Conservation (phyloP, 805 yeast species). For the Blastobotrys parvus region DNA sequence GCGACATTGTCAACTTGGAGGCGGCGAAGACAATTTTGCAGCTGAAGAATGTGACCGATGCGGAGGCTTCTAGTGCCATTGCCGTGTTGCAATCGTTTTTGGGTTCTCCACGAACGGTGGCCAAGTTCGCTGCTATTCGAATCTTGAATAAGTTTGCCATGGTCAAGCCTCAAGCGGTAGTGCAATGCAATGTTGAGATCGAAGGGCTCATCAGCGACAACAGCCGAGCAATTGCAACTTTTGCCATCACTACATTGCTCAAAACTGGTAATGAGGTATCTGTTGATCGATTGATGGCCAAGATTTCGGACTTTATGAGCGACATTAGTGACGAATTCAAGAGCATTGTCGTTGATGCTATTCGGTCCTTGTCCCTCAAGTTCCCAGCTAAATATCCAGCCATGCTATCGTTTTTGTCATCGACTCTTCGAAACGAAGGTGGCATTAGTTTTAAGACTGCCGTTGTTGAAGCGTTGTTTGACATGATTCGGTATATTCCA, state of each 20-base stretch:
- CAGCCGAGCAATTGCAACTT: conserved; percentile 88
- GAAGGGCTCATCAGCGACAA: conserved; percentile 82
- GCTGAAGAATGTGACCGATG: conserved; percentile 48
- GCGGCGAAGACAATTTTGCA: conserved; percentile 69
- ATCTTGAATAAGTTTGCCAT: conserved; percentile 77
- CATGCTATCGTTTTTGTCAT: conserved; percentile 74
- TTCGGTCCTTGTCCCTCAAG: conserved; percentile 82
- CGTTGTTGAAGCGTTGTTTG: conserved; percentile 88
- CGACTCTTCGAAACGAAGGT: conserved; percentile 84
- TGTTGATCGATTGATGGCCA: conserved; percentile 82
- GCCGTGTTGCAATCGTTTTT: conserved; percentile 66
- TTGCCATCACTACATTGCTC: conserved; percentile 90
- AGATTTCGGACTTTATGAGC: conserved; percentile 79
- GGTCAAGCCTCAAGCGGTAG: conserved; percentile 65
- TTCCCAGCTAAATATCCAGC: conserved; percentile 86
- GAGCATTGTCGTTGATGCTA: conserved; percentile 89
- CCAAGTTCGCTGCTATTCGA: conserved; percentile 91
- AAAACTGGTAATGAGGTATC: conserved; percentile 88
- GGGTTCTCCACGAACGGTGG: conserved; percentile 80
- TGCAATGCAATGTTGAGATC: conserved; percentile 70
- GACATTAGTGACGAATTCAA: conserved; percentile 96
- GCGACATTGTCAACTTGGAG: conserved; percentile 87
- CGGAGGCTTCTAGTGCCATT: conserved; percentile 57
- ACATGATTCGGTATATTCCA: conserved; percentile 80
- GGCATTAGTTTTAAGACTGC: conserved; percentile 76